phyloP scores from a whole-genome alignment of 345 rosid genomes.

The Lenwebbia sp. region DNA sequence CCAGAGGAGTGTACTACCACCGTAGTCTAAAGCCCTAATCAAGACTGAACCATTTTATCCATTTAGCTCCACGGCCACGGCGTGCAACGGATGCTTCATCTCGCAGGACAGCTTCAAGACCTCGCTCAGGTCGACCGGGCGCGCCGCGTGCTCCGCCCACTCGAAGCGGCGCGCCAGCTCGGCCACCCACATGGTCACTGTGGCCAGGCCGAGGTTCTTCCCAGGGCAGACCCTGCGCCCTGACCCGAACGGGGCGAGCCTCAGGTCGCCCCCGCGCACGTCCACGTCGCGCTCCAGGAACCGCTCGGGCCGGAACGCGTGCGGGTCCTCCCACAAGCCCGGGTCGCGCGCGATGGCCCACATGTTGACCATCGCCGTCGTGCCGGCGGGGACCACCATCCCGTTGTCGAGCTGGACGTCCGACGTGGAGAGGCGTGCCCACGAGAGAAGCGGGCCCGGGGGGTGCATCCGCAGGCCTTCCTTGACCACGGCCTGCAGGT shows the following conservation, averaged over 20 bases:
- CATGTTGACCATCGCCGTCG: slow-evolving; percentile 97
- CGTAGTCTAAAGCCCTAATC: background rate
- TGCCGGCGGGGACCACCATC: slow-evolving; percentile 59
- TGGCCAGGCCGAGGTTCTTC: slow-evolving; percentile 58
- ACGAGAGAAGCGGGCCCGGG: slow-evolving; percentile 83
- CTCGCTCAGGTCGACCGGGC: slow-evolving; percentile 56
- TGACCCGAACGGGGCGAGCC: slow-evolving; percentile 89
- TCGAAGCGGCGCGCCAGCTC: slow-evolving; percentile 40
- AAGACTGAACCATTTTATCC: background rate
- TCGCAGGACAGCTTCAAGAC: slow-evolving; percentile 81
- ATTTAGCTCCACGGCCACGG: slow-evolving; percentile 24
- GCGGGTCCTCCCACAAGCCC: slow-evolving; percentile 50
- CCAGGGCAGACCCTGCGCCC: slow-evolving; percentile 93
- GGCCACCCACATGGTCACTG: slow-evolving; percentile 76
- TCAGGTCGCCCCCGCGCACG: slow-evolving; percentile 50
- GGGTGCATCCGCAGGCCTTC: slow-evolving; percentile 76
- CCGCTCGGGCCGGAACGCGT: slow-evolving; percentile 57
- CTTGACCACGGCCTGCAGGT: slow-evolving; percentile 68
- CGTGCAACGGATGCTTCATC: slow-evolving; percentile 66
- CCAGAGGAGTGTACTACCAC: background rate
- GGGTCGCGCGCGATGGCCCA: slow-evolving; percentile 92
- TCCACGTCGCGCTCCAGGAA: slow-evolving; percentile 46
- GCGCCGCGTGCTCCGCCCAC: slow-evolving; percentile 33
- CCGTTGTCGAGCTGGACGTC: slow-evolving; percentile 78
- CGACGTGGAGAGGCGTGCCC: slow-evolving; percentile 84